Evolutionary conservation across 139 green algal genomes (phyloP), one percentile per base, ranked within the genome.

Genomic region (Tetradesmus lagerheimii): DNA sequence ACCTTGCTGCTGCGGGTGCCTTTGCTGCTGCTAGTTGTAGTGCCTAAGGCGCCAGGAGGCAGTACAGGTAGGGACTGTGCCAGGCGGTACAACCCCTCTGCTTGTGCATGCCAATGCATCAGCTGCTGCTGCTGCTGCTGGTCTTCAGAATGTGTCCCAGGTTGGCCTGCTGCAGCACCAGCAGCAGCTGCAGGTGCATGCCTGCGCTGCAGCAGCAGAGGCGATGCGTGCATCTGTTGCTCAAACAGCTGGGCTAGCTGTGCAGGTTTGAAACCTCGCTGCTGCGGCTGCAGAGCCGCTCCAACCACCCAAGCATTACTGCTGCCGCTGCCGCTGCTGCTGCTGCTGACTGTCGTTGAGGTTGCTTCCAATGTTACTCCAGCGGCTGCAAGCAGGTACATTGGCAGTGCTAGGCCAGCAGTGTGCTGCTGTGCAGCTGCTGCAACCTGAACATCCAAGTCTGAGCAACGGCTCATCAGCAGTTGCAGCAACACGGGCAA

Each of bases 171-270:
- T 39, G 53, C 11, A 35, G 62, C 45, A n/a, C 18, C 4, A 18
- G 67, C 64, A 20, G 79, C 71, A 29, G 62, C 43, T 35, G 87
- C 75, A 41, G 75, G 25, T 16, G 47, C 14, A 16, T 37, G 43
- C 16, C 80, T 53, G 0, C 83, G 78, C 53, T 89, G 43, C 38
- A 89, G 85, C 85, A 93, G 57, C n/a, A 88, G 78, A 34, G 87
- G 86, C 6, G 86, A 84, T 6, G 87, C 89, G 76, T 89, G 86
- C 37, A 95, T 90, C 75, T 92, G 35, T 39, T 89, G 35, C 41
- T 95, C 92, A 67, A 96, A 90, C 74, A 96, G 79, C 45, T 90
- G 80, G 1, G 91, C 50, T 39, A 96, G 89, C 83, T 96, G 94
- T 6, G 81, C 45, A 0, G 89, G 87, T 20, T 89, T 85, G 45